A percentile compares a stretch with the other conserved stretches of the same genome.
Evolutionary conservation across 1,139 yeast genomes (phyloP).

Genomic region (Sugiyamaella novakii): DNA sequence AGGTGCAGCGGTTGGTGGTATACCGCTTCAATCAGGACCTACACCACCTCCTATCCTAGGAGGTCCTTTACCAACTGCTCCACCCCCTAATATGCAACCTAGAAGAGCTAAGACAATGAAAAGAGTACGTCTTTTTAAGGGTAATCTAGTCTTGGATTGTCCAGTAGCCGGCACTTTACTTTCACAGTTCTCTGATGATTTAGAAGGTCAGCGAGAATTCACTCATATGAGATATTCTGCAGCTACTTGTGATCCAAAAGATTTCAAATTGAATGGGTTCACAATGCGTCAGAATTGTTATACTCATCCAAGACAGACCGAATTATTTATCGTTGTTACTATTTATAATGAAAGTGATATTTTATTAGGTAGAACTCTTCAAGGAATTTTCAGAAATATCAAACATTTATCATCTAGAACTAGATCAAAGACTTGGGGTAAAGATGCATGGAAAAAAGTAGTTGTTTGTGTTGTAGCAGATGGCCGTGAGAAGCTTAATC

Average conservation of each 20-base stretch:
- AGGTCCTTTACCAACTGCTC: conserved; percentile 20
- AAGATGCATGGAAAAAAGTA: conserved; percentile 76
- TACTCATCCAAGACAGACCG: conserved; percentile 67
- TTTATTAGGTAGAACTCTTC: conserved; percentile 68
- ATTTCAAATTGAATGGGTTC: conserved; percentile 58
- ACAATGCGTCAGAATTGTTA: conserved; percentile 69
- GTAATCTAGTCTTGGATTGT: conserved; percentile 77
- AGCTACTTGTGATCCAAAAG: conserved; percentile 76
- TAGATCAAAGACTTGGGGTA: conserved; percentile 72
- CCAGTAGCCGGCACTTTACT: conserved; percentile 68
- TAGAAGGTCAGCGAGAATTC: conserved; percentile 59
- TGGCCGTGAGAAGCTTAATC: conserved; percentile 70
- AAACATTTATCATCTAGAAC: conserved; percentile 59
- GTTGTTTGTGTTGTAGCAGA: conserved; percentile 76
- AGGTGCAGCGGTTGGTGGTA: conserved; percentile 10
- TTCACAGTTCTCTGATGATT: conserved; percentile 53
- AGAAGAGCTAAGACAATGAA: conserved; percentile 47
- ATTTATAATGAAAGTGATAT: conserved; percentile 82
- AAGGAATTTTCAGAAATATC: conserved; percentile 76
- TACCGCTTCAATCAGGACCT: conserved; percentile 18
- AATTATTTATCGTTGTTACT: conserved; percentile 71
- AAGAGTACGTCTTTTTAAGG: conserved; percentile 60
- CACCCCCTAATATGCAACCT: conserved; percentile 37
- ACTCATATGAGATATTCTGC: conserved; percentile 79
- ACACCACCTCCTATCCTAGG: conserved; percentile 19